phyloP scores from a whole-genome alignment of 1,139 yeast species.

The Hemisphaericaspora xylanilytica region DNA sequence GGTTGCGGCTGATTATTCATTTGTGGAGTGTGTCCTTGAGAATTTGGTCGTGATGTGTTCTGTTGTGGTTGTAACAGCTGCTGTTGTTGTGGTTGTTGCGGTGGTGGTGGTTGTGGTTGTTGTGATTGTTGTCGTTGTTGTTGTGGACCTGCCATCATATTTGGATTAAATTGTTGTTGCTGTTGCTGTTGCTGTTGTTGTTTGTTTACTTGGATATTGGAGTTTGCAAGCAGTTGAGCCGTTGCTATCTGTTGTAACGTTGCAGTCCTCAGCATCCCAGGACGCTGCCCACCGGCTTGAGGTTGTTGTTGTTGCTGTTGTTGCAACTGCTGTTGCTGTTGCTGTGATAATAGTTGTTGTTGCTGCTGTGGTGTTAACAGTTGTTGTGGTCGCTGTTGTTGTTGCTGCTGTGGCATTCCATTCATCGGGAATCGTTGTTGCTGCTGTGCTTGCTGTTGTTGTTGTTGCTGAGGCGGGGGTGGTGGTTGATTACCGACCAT shows the following conservation, averaged over 20 bases:
- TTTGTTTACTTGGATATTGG: slow-evolving; percentile 1
- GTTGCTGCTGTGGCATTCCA: slow-evolving; percentile 7
- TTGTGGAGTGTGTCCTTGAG: slow-evolving; percentile 16
- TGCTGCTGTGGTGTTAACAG: slow-evolving; percentile 8
- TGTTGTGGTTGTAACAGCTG: slow-evolving; percentile 9
- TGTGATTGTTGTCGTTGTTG: slow-evolving; percentile 7
- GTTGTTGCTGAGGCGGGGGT: slow-evolving; percentile 3
- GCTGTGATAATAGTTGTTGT: slow-evolving; percentile 10
- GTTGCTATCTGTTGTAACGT: slow-evolving; percentile 3
- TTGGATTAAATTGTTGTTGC: slow-evolving; percentile 9
- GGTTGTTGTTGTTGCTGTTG: slow-evolving; percentile 9
- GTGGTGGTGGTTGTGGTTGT: slow-evolving; percentile 6
- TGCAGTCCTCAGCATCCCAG: neutral
- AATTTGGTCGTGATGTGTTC: slow-evolving; percentile 8
- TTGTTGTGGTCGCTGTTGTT: slow-evolving; percentile 10
- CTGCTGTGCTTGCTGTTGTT: slow-evolving; percentile 4
- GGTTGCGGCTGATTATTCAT: slow-evolving; percentile 13
- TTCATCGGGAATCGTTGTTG: slow-evolving; percentile 11
- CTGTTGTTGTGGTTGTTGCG: slow-evolving; percentile 3
- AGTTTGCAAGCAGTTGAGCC: slow-evolving; percentile 7
- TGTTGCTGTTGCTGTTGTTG: no score
- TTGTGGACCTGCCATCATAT: slow-evolving; percentile 8
- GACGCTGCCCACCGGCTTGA: slow-evolving; percentile 9
- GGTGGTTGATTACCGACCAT: slow-evolving; percentile 5
- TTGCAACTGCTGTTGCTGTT: slow-evolving; percentile 8